A percentile compares a stretch with the other conserved stretches of the same genome.
phyloP scores from a whole-genome alignment of 306 rosid species.

The Cicer judaicum region DNA sequence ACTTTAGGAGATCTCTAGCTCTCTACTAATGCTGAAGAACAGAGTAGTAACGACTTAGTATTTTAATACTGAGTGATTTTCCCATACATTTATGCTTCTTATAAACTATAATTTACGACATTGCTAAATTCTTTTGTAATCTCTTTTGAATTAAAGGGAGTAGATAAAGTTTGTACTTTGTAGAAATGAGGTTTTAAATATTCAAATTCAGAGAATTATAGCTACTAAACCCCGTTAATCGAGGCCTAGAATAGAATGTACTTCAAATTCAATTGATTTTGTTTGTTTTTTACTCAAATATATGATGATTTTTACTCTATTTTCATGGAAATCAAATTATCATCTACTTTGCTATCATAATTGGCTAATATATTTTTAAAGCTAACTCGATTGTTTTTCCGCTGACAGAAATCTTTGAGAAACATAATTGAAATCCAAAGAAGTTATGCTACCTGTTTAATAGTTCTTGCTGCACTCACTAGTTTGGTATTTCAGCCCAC shows the following conservation, averaged over 20 bases:
- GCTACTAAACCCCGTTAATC: not conserved
- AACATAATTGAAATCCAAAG: slow-evolving; percentile 8
- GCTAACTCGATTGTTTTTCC: slow-evolving; percentile 4
- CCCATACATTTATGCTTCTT: not conserved
- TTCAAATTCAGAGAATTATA: not conserved
- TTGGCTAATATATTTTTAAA: too few relatives aligned
- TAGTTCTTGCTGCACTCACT: slow-evolving; percentile 11
- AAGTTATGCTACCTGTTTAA: not conserved
- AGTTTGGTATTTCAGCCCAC: slow-evolving; percentile 11
- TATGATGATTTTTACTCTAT: not conserved
- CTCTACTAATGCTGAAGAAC: not conserved
- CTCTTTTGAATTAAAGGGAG: not conserved
- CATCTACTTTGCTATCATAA: too few relatives aligned
- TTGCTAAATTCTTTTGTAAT: too few relatives aligned
- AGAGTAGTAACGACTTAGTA: not conserved
- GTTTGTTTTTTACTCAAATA: slow-evolving; percentile 19
- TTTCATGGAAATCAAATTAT: not conserved
- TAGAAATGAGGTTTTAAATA: not conserved
- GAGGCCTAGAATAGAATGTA: not conserved
- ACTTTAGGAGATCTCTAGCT: not conserved
- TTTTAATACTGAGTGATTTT: not conserved
- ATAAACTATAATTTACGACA: too few relatives aligned
- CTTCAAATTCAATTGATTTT: slow-evolving; percentile 7
- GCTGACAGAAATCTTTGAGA: slow-evolving; percentile 3
- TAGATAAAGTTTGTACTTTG: not conserved